Evolutionary conservation across 345 rosid species (phyloP).

Genomic region (Dipteronia dyeriana): DNA sequence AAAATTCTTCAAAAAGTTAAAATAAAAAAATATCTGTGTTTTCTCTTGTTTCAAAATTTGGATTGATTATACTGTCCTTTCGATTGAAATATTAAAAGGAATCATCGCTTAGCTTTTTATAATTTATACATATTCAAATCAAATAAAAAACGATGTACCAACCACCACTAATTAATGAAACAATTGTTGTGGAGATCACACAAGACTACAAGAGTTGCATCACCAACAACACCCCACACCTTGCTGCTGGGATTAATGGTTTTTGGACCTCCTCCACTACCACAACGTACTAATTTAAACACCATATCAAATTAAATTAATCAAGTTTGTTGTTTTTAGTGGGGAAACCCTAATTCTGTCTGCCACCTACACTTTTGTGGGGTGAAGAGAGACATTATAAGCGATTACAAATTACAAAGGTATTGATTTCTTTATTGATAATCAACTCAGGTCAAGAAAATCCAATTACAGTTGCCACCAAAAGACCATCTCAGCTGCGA

Average conservation of each 20-base stretch:
- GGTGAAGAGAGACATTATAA: slow-evolving; percentile 23
- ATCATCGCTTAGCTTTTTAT: background rate
- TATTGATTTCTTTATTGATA: slow-evolving; percentile 15
- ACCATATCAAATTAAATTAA: slow-evolving; percentile 16
- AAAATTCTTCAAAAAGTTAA: too few species aligned
- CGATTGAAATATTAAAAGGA: background rate
- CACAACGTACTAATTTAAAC: slow-evolving; percentile 2
- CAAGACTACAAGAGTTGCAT: slow-evolving; percentile 9
- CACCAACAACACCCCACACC: slow-evolving; percentile 3
- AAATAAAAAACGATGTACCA: background rate
- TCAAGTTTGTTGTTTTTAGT: slow-evolving; percentile 16
- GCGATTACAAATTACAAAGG: slow-evolving; percentile 36
- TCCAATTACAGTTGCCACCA: background rate
- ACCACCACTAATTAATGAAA: background rate
- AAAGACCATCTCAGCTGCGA: background rate
- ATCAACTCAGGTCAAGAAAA: too few species aligned
- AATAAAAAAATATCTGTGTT: background rate
- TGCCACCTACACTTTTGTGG: slow-evolving; percentile 43
- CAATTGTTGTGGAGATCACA: slow-evolving; percentile 9
- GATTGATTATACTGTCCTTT: background rate
- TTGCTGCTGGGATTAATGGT: slow-evolving; percentile 15
- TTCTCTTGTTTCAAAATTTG: background rate
- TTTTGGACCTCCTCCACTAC: slow-evolving; percentile 30
- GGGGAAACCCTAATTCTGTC: slow-evolving; percentile 60
- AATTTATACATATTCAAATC: background rate